Percentiles rank a stretch among this genome's conserved stretches.
These are phyloP conservation scores for Agastache rugosa DNA, from an alignment of 257 asterid species.

Conservation along the genomic window DNA sequence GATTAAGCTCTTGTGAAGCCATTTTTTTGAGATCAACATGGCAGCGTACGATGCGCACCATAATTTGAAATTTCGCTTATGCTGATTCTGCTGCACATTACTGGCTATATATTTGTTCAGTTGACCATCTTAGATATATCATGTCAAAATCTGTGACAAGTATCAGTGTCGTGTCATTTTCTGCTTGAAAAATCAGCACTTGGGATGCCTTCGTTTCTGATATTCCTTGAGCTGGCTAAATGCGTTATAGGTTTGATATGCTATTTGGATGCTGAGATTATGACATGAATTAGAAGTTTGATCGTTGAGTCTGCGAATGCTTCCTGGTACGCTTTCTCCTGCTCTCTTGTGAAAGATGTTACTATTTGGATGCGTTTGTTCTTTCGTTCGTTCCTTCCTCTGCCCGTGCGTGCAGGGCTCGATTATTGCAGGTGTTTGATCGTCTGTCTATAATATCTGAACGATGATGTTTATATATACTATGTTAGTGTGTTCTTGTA, in stretches of 20 bases:
- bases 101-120: neutral
- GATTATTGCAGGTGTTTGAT: neutral
- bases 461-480: neutral
- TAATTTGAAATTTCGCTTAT: neutral
- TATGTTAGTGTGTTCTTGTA: neutral
- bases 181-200: neutral
- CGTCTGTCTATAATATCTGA: neutral
- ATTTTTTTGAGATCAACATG: constrained; percentile 24
- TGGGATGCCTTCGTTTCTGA: neutral
- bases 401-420: neutral
- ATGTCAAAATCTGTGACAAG: neutral
- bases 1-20: constrained; percentile 28
- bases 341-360: neutral
- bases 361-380: neutral
- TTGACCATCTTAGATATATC: neutral
- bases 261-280: too few relatives aligned
- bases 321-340: neutral
- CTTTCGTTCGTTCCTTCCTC: neutral
- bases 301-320: neutral
- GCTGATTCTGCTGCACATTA: neutral
- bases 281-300: neutral
- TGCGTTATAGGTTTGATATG: too few relatives aligned
- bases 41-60: neutral
- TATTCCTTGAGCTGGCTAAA: too few relatives aligned
- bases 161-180: neutral